These are phyloP conservation scores for Metschnikowia sp. DNA, from an alignment of 805 yeast genomes.

Conservation along the genomic window DNA sequence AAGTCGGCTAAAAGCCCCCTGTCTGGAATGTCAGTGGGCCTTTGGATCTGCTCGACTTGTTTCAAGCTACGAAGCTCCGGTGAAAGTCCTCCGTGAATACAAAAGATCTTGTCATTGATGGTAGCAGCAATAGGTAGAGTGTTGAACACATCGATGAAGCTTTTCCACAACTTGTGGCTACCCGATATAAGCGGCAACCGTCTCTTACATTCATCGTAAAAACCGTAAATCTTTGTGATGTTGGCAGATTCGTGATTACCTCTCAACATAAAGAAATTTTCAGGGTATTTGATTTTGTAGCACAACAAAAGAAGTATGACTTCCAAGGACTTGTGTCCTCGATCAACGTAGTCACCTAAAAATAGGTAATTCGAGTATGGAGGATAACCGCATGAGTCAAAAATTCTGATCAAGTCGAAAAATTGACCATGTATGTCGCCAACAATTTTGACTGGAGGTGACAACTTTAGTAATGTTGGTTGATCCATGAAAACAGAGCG, in stretches of 20 bases:
- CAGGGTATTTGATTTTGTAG: conserved; percentile 56
- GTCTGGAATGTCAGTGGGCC: conserved; percentile 86
- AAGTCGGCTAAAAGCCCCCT: conserved; percentile 74
- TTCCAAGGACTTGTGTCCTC: conserved; percentile 57
- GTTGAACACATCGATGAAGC: conserved; percentile 53
- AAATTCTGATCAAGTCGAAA: conserved; percentile 50
- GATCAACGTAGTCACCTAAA: conserved; percentile 58
- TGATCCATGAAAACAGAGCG: conserved; percentile 60
- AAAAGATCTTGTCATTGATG: conserved; percentile 54
- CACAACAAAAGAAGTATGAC: conserved; percentile 50
- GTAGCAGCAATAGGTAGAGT: conserved; percentile 62
- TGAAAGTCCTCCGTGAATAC: conserved; percentile 71
- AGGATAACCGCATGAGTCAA: conserved; percentile 58
- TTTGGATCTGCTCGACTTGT: conserved; percentile 65
- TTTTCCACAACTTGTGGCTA: conserved; percentile 46
- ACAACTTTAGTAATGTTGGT: conserved; percentile 60
- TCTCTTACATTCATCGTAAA: conserved; percentile 59
- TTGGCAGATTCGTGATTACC: conserved; percentile 61
- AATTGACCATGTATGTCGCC: conserved; percentile 80
- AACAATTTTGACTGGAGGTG: conserved; percentile 79
- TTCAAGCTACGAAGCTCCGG: conserved; percentile 63
- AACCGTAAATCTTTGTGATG: conserved; percentile 57
- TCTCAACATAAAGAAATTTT: conserved; percentile 56
- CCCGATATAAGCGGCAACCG: conserved; percentile 33
- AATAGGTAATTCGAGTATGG: conserved; percentile 55